phyloP scores from a whole-genome alignment of 2,329 filamentous ascomycete genomes.

The Trichophyton verrucosum region DNA sequence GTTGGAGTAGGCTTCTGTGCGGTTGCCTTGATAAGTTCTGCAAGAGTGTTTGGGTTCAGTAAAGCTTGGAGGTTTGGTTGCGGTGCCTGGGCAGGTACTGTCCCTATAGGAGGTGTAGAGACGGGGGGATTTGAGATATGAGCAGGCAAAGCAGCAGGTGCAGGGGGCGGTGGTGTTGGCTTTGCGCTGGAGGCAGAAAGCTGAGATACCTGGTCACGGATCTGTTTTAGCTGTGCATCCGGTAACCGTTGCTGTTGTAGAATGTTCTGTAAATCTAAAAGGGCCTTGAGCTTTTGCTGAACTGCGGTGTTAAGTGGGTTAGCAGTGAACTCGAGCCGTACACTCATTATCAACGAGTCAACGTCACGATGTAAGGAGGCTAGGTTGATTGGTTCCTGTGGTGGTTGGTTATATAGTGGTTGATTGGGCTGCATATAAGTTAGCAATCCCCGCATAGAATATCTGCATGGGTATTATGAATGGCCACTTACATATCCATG shows the following conservation, averaged over 20 bases:
- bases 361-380: constrained; percentile 74
- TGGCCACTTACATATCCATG: constrained; percentile 17
- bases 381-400: constrained; percentile 39
- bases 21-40: constrained; percentile 34
- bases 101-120: constrained; percentile 6
- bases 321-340: constrained; percentile 60
- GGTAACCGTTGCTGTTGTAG: constrained; percentile 66
- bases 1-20: constrained; percentile 32
- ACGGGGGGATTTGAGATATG: constrained; percentile 12
- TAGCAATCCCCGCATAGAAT: neutral
- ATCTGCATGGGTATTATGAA: neutral
- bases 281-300: constrained; percentile 68
- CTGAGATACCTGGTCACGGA: constrained; percentile 73
- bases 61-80: constrained; percentile 23
- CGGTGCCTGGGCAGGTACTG: constrained; percentile 12
- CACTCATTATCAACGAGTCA: constrained; percentile 59
- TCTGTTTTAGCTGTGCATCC: constrained; percentile 67
- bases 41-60: constrained; percentile 33
- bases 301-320: constrained; percentile 64
- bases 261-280: constrained; percentile 72
- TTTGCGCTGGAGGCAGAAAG: constrained; percentile 33
- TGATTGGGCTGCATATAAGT: neutral
- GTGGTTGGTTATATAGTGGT: constrained; percentile 8
- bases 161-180: constrained; percentile 3
- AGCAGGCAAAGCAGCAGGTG: constrained; percentile 17